These are phyloP conservation scores for Flaveria floridana DNA, from an alignment of 140 eudicot genomes.

Conservation along the genomic window DNA sequence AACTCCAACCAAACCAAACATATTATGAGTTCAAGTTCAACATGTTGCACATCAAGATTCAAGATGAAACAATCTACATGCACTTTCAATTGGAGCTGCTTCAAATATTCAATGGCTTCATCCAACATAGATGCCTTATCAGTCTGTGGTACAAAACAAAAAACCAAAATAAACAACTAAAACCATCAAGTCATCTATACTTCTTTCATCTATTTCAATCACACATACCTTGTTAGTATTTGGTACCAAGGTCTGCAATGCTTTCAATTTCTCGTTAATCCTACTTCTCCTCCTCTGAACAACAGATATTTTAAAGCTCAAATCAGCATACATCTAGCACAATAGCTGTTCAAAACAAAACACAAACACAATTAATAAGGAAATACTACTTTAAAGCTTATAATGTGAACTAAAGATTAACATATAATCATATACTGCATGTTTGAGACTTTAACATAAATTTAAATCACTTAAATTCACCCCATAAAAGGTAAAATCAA, in stretches of 20 bases:
- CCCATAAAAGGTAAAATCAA: too few species aligned
- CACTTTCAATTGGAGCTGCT: constrained; percentile 81
- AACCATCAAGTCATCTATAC: neutral
- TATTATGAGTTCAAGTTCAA: neutral
- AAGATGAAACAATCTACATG: constrained; percentile 47
- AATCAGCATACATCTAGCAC: constrained; percentile 7
- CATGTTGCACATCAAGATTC: neutral
- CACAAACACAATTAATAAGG: constrained; percentile 19
- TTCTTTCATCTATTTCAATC: neutral
- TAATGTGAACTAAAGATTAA: too few species aligned
- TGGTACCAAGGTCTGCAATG: constrained; percentile 86
- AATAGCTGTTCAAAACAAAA: neutral
- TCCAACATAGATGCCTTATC: constrained; percentile 49
- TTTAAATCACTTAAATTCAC: too few species aligned
- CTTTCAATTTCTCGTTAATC: constrained; percentile 87
- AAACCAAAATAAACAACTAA: too few species aligned
- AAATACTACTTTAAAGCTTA: too few species aligned
- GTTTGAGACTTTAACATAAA: too few species aligned
- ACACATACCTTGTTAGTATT: constrained; percentile 85
- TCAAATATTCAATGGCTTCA: constrained; percentile 91
- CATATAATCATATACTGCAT: too few species aligned
- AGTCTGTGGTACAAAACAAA: too few species aligned
- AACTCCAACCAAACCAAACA: constrained; percentile 3
- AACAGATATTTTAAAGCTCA: neutral
- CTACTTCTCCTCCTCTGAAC: constrained; percentile 68